phyloP scores from a whole-genome alignment of 306 rosid genomes.

The Acacia acuminata region DNA sequence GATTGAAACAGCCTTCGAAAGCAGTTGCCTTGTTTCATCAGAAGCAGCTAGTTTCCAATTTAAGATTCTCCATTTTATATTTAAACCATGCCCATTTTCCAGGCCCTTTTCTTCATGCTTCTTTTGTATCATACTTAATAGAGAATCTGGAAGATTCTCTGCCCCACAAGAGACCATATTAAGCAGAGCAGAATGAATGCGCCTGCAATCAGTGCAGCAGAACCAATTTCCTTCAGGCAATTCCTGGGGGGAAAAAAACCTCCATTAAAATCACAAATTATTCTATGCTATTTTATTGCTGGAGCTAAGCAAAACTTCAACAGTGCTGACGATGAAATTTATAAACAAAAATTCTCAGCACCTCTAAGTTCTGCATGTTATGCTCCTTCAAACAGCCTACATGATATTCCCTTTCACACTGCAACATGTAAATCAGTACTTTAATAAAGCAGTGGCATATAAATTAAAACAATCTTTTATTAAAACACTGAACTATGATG shows the following conservation, averaged over 20 bases:
- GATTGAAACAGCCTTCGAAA: constrained; percentile 59
- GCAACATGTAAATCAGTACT: neutral
- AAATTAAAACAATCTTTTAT: neutral
- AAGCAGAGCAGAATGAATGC: constrained; percentile 45
- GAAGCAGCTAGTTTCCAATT: constrained; percentile 52
- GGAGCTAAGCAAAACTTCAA: neutral
- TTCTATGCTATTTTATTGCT: neutral
- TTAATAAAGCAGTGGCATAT: neutral
- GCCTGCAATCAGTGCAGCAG: constrained; percentile 56
- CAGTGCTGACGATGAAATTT: neutral
- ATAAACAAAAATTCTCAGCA: neutral
- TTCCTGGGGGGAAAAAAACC: constrained; percentile 51
- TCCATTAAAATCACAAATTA: neutral
- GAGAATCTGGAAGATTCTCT: constrained; percentile 53
- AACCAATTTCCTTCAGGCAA: constrained; percentile 77
- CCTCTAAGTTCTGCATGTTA: constrained; percentile 61
- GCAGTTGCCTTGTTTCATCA: constrained; percentile 49
- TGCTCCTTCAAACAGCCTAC: constrained; percentile 79
- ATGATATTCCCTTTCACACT: constrained; percentile 90
- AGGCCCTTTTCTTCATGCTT: constrained; percentile 47
- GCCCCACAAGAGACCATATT: constrained; percentile 57
- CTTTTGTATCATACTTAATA: constrained; percentile 44
- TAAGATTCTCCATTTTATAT: constrained; percentile 77
- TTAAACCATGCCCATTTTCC: constrained; percentile 34
- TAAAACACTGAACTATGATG: neutral